Evolutionary conservation across 257 asterid genomes (phyloP).

Genomic region (Paulownia fortunei): DNA sequence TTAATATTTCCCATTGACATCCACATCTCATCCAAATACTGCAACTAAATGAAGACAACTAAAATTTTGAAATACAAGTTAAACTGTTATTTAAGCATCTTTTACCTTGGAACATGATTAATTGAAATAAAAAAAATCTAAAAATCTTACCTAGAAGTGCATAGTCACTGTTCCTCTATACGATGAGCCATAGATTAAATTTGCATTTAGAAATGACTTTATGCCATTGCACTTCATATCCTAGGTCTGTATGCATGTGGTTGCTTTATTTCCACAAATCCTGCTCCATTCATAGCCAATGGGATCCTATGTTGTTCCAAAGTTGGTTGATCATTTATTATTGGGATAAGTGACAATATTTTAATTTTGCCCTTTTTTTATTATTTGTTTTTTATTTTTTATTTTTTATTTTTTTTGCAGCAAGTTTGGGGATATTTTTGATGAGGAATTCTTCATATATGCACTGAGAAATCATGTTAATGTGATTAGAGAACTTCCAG

Average conservation of each 20-base stretch:
- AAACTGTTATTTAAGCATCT: neutral
- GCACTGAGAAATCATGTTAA: constrained; percentile 92
- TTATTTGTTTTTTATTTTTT: neutral
- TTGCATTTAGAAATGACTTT: neutral
- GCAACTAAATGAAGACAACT: constrained; percentile 5
- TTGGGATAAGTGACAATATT: neutral
- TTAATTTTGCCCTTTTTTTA: neutral
- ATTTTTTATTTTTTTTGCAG: constrained; percentile 74
- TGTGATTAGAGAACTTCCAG: constrained; percentile 81
- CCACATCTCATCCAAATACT: neutral
- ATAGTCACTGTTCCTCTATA: neutral
- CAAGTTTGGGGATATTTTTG: constrained; percentile 93
- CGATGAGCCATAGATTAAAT: neutral
- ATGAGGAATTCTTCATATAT: constrained; percentile 96
- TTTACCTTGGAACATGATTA: neutral
- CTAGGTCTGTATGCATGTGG: neutral
- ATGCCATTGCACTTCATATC: neutral
- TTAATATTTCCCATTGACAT: constrained; percentile 9
- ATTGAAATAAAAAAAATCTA: neutral
- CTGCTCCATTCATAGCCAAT: neutral
- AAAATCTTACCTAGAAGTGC: neutral
- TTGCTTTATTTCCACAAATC: neutral
- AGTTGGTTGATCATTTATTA: constrained; percentile 10
- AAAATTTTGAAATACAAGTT: neutral
- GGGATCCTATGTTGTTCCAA: neutral